phyloP scores from a whole-genome alignment of 2,329 filamentous ascomycete genomes.

The Macroventuria anomochaeta region DNA sequence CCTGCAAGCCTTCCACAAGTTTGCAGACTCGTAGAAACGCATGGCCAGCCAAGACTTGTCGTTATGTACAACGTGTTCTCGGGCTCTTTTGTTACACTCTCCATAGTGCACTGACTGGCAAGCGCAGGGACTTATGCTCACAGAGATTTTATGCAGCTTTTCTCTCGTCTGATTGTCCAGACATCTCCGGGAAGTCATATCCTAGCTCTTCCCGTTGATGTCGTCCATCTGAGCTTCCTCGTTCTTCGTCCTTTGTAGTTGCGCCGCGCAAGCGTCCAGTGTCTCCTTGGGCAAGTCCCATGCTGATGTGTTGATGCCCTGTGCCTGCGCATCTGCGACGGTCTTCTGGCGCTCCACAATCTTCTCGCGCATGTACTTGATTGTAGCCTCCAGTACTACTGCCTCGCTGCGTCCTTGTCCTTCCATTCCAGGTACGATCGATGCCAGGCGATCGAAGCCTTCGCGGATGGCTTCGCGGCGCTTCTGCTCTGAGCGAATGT shows the following conservation, averaged over 20 bases:
- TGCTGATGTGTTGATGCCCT: slow-evolving; percentile 42
- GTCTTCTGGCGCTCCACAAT: slow-evolving; percentile 45
- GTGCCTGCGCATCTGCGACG: slow-evolving; percentile 47
- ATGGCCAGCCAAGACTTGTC: no score
- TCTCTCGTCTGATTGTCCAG: neutral
- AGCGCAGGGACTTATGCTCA: neutral
- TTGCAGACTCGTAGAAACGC: neutral
- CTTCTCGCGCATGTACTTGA: slow-evolving; percentile 53
- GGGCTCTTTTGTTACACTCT: no score
- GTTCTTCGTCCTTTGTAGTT: slow-evolving; percentile 32
- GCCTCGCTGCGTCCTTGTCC: slow-evolving; percentile 87
- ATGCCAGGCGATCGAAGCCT: slow-evolving; percentile 81
- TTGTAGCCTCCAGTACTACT: slow-evolving; percentile 70
- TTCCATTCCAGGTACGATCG: slow-evolving; percentile 79
- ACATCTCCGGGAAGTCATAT: no score
- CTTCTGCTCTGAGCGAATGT: slow-evolving; percentile 72
- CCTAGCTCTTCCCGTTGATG: slow-evolving; percentile 17
- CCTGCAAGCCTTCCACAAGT: neutral
- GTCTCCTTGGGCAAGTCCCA: slow-evolving; percentile 44
- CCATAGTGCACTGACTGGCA: no score
- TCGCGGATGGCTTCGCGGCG: slow-evolving; percentile 77
- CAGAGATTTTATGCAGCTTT: neutral
- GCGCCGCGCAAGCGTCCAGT: slow-evolving; percentile 35
- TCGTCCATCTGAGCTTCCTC: slow-evolving; percentile 30
- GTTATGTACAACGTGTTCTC: no score